phyloP scores from a whole-genome alignment of 164 flowering plant genomes.

The Malania oleifera region DNA sequence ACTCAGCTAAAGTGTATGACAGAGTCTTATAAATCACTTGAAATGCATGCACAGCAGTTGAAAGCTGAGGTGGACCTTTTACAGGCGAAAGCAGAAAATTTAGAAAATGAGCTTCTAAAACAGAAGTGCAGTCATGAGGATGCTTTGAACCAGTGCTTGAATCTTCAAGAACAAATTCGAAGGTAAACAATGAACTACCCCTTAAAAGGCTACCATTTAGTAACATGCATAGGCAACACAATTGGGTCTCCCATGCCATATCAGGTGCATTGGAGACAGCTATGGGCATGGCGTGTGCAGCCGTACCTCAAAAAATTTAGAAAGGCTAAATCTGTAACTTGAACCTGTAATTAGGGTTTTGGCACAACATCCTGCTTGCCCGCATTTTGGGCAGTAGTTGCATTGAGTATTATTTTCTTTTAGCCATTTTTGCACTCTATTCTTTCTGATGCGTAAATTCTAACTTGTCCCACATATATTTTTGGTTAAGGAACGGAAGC shows the following conservation, averaged over 20 bases:
- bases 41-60: neutral
- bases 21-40: conserved; percentile 1
- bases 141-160: neutral
- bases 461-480: neutral
- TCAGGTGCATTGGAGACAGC: no score
- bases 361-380: no score
- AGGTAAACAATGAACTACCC: neutral
- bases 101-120: neutral
- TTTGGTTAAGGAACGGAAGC: neutral
- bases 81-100: neutral
- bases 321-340: no score
- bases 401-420: no score
- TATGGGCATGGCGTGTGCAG: no score
- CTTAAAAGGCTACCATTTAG: no score
- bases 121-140: neutral
- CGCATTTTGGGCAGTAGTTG: no score
- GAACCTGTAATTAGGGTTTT: no score
- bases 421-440: neutral
- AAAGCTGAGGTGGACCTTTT: neutral
- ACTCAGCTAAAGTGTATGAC: conserved; percentile 3
- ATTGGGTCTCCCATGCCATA: no score
- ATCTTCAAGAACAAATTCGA: neutral
- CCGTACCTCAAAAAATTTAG: no score
- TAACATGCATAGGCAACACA: no score
- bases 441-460: no score